Evolutionary conservation across 2,329 filamentous ascomycete species (phyloP), one percentile per base, ranked within the genome.

Genomic region (Ophiostoma ulmi): DNA sequence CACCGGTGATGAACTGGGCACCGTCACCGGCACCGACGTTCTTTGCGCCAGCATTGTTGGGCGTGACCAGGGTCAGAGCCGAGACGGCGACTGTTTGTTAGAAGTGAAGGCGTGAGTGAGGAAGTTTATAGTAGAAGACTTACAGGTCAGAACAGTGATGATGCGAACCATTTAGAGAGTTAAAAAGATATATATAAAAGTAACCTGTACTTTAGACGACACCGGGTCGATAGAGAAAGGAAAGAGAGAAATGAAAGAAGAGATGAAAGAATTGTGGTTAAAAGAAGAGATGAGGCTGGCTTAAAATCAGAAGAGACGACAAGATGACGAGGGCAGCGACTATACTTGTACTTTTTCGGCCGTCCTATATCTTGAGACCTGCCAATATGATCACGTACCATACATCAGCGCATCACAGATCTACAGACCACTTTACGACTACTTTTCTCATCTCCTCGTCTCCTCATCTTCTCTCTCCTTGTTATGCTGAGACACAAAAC

Each of bases 1-100:
- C 77, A 69, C 77, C 77, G 6, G 77, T 79, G 74, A 76, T 78
- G 74, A 78, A 79, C 75, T 79, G 77, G 41, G 68, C 26, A 39
- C 72, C 75, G 39, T 76, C 73, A 22, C 76, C 77, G 58, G 68
- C 69, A 35, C 77, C 77, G 64, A 79, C 77, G 70, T 77, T 75
- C 70, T 74, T 75, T 48, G 77, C 76, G 31, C 77, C 77, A 13
- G 76, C 76, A 67, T 75, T 75, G 74, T 79, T 79, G 70, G 77
- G 77, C 3, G 75, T 75, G 69, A 78, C 75, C 14, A 73, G 70
- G 7, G 77, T 76, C 39, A 75, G 70, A 63, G 74, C 73, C 31
- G 75, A 71, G 67, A 75, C 73, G 73, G 76, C 76, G 67, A 78
- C 77, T 74, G 61, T 2, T 11, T 35, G 11, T 70, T 66, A 70